These are phyloP conservation scores for Fusarium floridanum DNA, from an alignment of 2,329 filamentous ascomycete species.

Conservation along the genomic window DNA sequence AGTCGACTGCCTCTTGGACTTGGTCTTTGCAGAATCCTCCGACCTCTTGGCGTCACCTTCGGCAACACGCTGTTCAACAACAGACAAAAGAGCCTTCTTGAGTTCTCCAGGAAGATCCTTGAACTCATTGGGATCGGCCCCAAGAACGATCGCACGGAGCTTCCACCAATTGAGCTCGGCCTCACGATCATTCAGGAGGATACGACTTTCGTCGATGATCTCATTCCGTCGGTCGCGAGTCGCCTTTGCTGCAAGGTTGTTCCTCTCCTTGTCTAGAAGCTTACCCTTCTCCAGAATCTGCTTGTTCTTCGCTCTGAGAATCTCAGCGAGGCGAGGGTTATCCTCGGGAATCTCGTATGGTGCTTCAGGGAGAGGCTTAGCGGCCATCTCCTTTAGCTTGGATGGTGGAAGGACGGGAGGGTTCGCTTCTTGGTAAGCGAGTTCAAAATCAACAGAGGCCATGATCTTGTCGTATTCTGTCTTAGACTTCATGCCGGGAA, in stretches of 20 bases:
- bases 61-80: constrained; percentile 22
- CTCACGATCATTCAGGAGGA: constrained; percentile 40
- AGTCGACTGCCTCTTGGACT: not conserved
- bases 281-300: constrained; percentile 44
- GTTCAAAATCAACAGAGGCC: constrained; percentile 42
- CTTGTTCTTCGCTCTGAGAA: constrained; percentile 17
- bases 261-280: constrained; percentile 48
- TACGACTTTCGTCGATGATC: constrained; percentile 34
- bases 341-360: constrained; percentile 36
- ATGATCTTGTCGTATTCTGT: not conserved
- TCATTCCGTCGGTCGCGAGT: constrained; percentile 51
- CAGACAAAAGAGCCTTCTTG: constrained; percentile 38
- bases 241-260: constrained; percentile 56
- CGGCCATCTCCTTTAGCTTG: constrained; percentile 39
- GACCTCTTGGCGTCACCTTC: not conserved
- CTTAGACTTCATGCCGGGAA: constrained; percentile 21
- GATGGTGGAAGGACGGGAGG: constrained; percentile 48
- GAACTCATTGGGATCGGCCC: constrained; percentile 41
- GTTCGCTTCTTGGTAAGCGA: constrained; percentile 33
- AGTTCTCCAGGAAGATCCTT: constrained; percentile 23
- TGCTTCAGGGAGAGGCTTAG: constrained; percentile 42
- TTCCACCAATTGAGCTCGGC: constrained; percentile 48
- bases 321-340: constrained; percentile 4
- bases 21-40: not conserved
- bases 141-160: constrained; percentile 43